phyloP scores from a whole-genome alignment of 169 alveolate species.

The Plasmodium berghei region DNA sequence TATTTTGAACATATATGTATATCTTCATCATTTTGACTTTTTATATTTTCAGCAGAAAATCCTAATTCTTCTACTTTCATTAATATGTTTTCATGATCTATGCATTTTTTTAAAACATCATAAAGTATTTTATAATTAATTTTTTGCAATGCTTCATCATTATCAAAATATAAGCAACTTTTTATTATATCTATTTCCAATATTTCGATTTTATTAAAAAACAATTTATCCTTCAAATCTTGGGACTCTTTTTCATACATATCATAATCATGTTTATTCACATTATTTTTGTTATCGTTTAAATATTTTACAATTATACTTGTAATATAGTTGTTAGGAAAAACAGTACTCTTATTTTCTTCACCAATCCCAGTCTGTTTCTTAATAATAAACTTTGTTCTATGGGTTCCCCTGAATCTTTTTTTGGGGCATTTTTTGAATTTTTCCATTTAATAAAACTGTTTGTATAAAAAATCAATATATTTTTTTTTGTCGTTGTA shows the following conservation, averaged over 20 bases:
- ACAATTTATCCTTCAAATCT: slow-evolving; percentile 35
- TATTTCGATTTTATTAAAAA: slow-evolving; percentile 18
- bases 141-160: slow-evolving; percentile 29
- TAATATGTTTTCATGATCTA: slow-evolving; percentile 72
- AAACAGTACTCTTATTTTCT: neutral
- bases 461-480: neutral
- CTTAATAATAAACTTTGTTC: slow-evolving; percentile 24
- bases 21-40: slow-evolving; percentile 52
- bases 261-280: neutral
- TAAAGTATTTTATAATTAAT: slow-evolving; percentile 53
- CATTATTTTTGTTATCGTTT: slow-evolving; percentile 31
- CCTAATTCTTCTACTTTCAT: slow-evolving; percentile 77
- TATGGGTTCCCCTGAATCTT: slow-evolving; percentile 21
- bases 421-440: slow-evolving; percentile 52
- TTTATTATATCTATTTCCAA: slow-evolving; percentile 47
- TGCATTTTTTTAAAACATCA: slow-evolving; percentile 64
- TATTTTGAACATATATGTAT: slow-evolving; percentile 67
- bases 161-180: slow-evolving; percentile 48
- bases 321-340: slow-evolving; percentile 32
- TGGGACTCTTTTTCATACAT: slow-evolving; percentile 20
- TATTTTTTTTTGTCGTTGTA: too few species aligned
- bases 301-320: slow-evolving; percentile 55
- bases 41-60: slow-evolving; percentile 70
- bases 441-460: slow-evolving; percentile 39
- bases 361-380: neutral